phyloP scores from a whole-genome alignment of 176 grass and related monocot genomes.

The Oryza glaberrima region DNA sequence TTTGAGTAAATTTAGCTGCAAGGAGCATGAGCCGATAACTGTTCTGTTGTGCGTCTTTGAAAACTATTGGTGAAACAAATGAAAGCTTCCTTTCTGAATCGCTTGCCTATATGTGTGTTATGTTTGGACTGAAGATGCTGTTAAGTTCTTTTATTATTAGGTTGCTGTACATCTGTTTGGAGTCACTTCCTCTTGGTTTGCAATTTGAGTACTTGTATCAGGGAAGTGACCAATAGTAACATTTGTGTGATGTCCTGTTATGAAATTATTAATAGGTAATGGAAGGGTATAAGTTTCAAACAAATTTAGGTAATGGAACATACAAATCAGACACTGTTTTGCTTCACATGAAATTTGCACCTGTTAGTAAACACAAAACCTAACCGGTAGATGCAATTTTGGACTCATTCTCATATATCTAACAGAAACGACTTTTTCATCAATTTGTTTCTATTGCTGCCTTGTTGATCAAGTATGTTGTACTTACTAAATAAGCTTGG shows the following conservation, averaged over 20 bases:
- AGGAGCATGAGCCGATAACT: background rate
- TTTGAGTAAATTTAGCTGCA: background rate
- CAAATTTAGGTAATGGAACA: background rate
- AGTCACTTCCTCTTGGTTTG: background rate
- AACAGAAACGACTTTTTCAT: background rate
- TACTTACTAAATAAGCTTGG: background rate
- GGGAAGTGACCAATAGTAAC: background rate
- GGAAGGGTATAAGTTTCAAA: background rate
- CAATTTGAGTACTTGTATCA: background rate
- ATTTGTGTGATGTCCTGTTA: background rate
- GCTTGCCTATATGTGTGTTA: no score
- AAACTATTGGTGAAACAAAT: background rate
- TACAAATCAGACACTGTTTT: background rate
- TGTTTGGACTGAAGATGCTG: background rate
- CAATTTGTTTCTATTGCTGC: background rate
- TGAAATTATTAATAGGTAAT: background rate
- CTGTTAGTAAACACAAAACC: background rate
- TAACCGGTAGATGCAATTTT: background rate
- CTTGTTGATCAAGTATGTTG: background rate
- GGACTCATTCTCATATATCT: background rate
- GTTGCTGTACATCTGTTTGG: background rate
- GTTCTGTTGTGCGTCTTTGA: background rate
- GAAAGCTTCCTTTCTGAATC: no score
- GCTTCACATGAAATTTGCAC: background rate
- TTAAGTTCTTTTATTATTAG: background rate